Base-by-base conservation (phyloP, 805 yeast genomes). In the Vanderwaltozyma polyspora region DNA sequence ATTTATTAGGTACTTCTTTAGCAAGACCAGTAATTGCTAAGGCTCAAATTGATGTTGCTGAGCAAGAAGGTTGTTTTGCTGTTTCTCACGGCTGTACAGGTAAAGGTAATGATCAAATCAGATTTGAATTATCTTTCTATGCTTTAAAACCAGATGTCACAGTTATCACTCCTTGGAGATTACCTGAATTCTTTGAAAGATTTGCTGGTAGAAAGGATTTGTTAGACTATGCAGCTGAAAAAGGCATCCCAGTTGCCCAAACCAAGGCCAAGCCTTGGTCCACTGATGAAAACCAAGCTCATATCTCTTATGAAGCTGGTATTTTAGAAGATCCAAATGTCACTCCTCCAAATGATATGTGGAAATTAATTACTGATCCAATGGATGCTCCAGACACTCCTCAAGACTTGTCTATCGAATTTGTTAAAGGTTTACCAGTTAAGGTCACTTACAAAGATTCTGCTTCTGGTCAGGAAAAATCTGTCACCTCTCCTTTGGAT, bases 231-330 rank as follows among this genome's bases (percentile, higher is more conserved):
- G 95, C 99, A 44, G 91, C 82, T 37, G 74, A 73, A 50, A 91
- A 91, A 73, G 75, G 72, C 51, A 91, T 91, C 49, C 94, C 93
- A 44, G 99, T 91, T 39, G 70, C 93, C 32, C 99, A 91, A 70
- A 91, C 99, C 48, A 86, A 86, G 65, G 85, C 97, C 46, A 91
- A 91, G 71, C 99, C 99, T 51, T 91, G 99, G 99, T 87, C 97
- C 25, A 91, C 98, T 38, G 99, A 91, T 62, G 99, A 91, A 70
- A 91, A 91, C 74, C 69, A 89, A 76, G 98, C 97, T 31, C 99
- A 91, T 66, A 91, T 91, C 62, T 89, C 97, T 26, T 91, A 83
- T 62, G 99, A 91, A 72, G 99, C 99, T 45, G 99, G 99, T 66
- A 91, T 91, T 49, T 76, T 91, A 56, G 99, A 91, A 68, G 95